These are phyloP conservation scores for Pythium guiyangense DNA, from an alignment of 352 stramenopile species.

Conservation along the genomic window DNA sequence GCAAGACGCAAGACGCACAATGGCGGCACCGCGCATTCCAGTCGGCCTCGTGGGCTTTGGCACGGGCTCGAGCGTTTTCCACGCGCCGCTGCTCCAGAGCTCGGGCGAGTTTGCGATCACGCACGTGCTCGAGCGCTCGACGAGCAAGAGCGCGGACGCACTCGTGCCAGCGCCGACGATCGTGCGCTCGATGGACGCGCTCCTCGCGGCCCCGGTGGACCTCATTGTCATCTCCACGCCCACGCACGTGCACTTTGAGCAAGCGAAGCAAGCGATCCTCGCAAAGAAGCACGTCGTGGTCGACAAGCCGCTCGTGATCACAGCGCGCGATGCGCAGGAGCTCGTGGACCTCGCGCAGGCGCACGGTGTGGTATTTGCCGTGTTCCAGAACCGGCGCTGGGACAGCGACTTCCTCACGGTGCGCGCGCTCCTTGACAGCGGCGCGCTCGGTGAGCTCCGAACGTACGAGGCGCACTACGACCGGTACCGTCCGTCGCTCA, in stretches of 20 bases:
- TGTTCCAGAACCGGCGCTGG: too few species aligned
- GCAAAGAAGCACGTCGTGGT: constrained; percentile 75
- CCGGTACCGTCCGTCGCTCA: too few species aligned
- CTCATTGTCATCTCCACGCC: constrained; percentile 73
- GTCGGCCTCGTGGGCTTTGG: constrained; percentile 74
- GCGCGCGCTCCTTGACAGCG: too few species aligned
- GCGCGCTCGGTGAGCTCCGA: too few species aligned
- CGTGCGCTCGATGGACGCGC: constrained; percentile 68
- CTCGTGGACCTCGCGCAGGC: too few species aligned
- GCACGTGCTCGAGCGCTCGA: constrained; percentile 73
- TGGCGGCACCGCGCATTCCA: constrained; percentile 22
- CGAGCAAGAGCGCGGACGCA: constrained; percentile 40
- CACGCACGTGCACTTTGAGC: constrained; percentile 69
- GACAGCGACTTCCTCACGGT: too few species aligned
- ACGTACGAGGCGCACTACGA: too few species aligned
- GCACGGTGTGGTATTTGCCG: too few species aligned
- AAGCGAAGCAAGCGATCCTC: constrained; percentile 61
- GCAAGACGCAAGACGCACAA: too few species aligned
- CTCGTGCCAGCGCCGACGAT: constrained; percentile 42
- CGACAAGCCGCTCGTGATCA: constrained; percentile 72
- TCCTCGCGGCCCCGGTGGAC: constrained; percentile 53
- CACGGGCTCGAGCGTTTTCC: constrained; percentile 67
- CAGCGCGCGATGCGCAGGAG: constrained; percentile 41
- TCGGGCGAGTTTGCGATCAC: constrained; percentile 57
- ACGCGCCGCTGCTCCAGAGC: constrained; percentile 62